These are phyloP conservation scores for Penicillium sp. DNA, from an alignment of 2,329 filamentous ascomycete genomes.

Conservation along the genomic window DNA sequence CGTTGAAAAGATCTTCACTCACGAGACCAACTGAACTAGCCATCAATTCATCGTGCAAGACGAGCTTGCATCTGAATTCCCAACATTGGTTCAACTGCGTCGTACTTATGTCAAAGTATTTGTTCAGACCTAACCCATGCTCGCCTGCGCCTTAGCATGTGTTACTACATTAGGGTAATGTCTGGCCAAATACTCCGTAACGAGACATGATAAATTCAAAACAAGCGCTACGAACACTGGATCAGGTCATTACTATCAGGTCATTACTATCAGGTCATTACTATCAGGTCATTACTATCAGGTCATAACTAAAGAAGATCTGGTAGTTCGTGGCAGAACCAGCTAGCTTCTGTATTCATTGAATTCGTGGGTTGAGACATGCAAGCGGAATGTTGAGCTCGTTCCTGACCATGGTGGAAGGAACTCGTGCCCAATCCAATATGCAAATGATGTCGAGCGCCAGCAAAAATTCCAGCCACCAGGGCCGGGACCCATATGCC, in stretches of 20 bases:
- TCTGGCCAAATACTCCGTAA: neutral
- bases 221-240: neutral
- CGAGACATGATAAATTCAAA: neutral
- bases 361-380: neutral
- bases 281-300: too few species aligned
- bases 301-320: neutral
- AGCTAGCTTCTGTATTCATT: neutral
- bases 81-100: too few species aligned
- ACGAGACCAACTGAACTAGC: too few species aligned
- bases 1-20: too few species aligned
- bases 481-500: conserved; percentile 19
- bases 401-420: conserved; percentile 17
- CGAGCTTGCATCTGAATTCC: too few species aligned
- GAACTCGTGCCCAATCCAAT: conserved; percentile 26
- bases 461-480: conserved; percentile 13
- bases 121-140: neutral
- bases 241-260: neutral
- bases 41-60: too few species aligned
- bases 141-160: neutral
- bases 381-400: neutral
- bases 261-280: neutral
- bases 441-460: conserved; percentile 27
- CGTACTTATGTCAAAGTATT: neutral
- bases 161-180: neutral
- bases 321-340: neutral